phyloP scores from a whole-genome alignment of 352 stramenopile species.

The Globisporangium perplexum region DNA sequence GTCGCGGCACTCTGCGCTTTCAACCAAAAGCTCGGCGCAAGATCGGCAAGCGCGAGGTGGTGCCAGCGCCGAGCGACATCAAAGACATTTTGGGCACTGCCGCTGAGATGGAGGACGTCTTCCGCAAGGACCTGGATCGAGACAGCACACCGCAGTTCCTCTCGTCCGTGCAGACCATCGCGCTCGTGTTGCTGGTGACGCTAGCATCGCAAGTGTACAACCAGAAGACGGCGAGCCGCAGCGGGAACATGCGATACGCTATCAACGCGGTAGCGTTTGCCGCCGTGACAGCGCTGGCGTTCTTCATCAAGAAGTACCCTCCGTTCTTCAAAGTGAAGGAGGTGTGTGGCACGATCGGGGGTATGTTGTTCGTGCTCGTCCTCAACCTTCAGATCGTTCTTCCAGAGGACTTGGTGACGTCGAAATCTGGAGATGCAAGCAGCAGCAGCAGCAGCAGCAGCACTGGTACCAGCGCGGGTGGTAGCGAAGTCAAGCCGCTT shows the following conservation, averaged over 20 bases:
- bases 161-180: constrained; percentile 27
- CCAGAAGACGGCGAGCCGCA: constrained; percentile 13
- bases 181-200: constrained; percentile 23
- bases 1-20: constrained; percentile 39
- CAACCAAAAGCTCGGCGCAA: constrained; percentile 23
- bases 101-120: constrained; percentile 50
- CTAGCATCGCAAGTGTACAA: constrained; percentile 43
- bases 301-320: constrained; percentile 27
- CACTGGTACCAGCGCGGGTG: neutral
- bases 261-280: constrained; percentile 26
- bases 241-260: constrained; percentile 26
- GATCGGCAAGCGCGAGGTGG: constrained; percentile 4
- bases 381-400: constrained; percentile 43
- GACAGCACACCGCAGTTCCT: constrained; percentile 53
- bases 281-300: constrained; percentile 19
- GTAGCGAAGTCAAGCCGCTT: constrained; percentile 1
- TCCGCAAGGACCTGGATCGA: constrained; percentile 37
- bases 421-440: neutral
- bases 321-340: constrained; percentile 33
- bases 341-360: constrained; percentile 16
- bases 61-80: constrained; percentile 7
- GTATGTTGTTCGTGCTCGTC: constrained; percentile 28
- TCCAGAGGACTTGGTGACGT: neutral
- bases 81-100: constrained; percentile 40
- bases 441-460: neutral